A percentile compares a stretch with the other conserved stretches of the same genome.
These are phyloP conservation scores for Mariannaea elegans DNA, from an alignment of 2,329 filamentous ascomycete genomes.

Conservation along the genomic window DNA sequence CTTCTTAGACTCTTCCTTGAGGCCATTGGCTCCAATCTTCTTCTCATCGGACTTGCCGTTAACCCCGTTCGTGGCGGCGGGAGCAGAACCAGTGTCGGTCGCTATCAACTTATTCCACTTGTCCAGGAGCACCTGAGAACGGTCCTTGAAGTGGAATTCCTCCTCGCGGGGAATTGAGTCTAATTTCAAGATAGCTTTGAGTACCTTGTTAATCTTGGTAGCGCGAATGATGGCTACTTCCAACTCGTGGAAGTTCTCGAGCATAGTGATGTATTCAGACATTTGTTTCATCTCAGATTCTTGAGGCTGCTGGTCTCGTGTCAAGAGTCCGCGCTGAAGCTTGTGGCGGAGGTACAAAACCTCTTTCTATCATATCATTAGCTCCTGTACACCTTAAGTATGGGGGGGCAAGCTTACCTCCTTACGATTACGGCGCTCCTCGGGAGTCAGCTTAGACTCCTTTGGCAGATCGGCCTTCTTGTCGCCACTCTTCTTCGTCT, in stretches of 20 bases:
- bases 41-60: slow-evolving; percentile 58
- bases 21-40: slow-evolving; percentile 51
- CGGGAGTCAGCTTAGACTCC: slow-evolving; percentile 65
- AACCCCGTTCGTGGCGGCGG: slow-evolving; percentile 55
- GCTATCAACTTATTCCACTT: slow-evolving; percentile 90
- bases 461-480: slow-evolving; percentile 63
- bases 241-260: slow-evolving; percentile 82
- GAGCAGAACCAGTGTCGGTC: slow-evolving; percentile 57
- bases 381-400: slow-evolving; percentile 15
- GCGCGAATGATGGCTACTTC: slow-evolving; percentile 87
- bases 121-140: slow-evolving; percentile 80
- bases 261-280: slow-evolving; percentile 79
- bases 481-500: slow-evolving; percentile 66
- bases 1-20: slow-evolving; percentile 50
- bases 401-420: slow-evolving; percentile 54
- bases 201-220: slow-evolving; percentile 98
- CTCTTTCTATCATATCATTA: slow-evolving; percentile 65
- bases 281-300: slow-evolving; percentile 84
- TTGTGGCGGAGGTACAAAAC: slow-evolving; percentile 95
- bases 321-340: slow-evolving; percentile 92
- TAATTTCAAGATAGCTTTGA: slow-evolving; percentile 93
- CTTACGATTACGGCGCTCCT: slow-evolving; percentile 67
- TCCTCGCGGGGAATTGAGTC: slow-evolving; percentile 86
- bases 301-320: slow-evolving; percentile 84
- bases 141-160: slow-evolving; percentile 87